phyloP scores from a whole-genome alignment of 2,329 filamentous ascomycete species.

The Colletotrichum aenigma region DNA sequence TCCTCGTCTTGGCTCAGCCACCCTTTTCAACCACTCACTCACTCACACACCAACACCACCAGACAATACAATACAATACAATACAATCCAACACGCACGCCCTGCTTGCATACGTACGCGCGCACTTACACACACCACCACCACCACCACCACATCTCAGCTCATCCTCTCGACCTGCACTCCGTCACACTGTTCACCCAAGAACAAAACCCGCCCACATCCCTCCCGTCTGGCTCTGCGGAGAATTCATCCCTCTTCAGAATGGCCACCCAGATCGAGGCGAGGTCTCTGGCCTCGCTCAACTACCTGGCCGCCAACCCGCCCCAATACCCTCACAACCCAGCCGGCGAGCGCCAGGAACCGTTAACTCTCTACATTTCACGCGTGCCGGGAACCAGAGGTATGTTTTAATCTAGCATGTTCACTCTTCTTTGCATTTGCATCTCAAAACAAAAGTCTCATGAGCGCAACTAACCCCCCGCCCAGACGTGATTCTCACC shows the following conservation, averaged over 20 bases:
- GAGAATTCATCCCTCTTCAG: neutral
- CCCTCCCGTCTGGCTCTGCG: neutral
- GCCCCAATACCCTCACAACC: slow-evolving; percentile 82
- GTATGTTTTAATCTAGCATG: slow-evolving; percentile 44
- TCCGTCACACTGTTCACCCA: neutral
- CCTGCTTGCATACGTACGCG: neutral
- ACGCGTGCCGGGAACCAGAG: slow-evolving; percentile 87
- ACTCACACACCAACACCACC: neutral
- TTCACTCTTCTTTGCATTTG: neutral
- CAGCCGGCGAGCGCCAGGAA: slow-evolving; percentile 69
- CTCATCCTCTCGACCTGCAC: neutral
- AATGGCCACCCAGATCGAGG: slow-evolving; percentile 65
- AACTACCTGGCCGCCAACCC: slow-evolving; percentile 85
- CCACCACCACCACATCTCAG: neutral
- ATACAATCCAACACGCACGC: neutral
- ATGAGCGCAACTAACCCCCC: slow-evolving; percentile 26
- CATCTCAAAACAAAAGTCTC: neutral
- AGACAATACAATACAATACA: neutral
- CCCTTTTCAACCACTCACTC: neutral
- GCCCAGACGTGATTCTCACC: slow-evolving; percentile 85
- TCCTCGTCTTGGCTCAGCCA: slow-evolving; percentile 15
- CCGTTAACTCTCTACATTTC: slow-evolving; percentile 89
- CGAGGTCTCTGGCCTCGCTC: slow-evolving; percentile 80
- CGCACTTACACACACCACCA: neutral
- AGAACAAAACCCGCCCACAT: neutral